These are phyloP conservation scores for Lavandula angustifolia DNA, from an alignment of 257 asterid genomes.

Conservation along the genomic window DNA sequence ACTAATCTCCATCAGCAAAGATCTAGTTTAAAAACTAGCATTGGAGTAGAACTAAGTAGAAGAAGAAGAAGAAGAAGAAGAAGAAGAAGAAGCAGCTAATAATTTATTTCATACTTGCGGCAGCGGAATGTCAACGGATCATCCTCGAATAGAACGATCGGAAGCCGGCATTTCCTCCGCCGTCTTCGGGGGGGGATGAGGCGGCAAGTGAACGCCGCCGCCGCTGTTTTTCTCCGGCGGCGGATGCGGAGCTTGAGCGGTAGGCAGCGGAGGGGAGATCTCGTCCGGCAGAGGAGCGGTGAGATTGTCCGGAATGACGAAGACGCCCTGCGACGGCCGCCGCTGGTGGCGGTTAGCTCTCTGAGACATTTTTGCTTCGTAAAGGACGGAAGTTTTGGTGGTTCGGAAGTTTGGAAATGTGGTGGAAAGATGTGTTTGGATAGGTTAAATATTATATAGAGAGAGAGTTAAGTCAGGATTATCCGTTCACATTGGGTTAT, in stretches of 20 bases:
- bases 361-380: slow-evolving; percentile 49
- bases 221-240: slow-evolving; percentile 29
- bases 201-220: slow-evolving; percentile 42
- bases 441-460: slow-evolving; percentile 39
- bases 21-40: slow-evolving; percentile 27
- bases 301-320: slow-evolving; percentile 61
- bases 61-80: background rate
- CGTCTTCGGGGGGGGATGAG: slow-evolving; percentile 38
- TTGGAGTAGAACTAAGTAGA: background rate
- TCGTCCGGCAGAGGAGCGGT: slow-evolving; percentile 48
- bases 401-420: slow-evolving; percentile 29
- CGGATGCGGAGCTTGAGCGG: slow-evolving; percentile 43
- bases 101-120: slow-evolving; percentile 36
- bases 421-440: slow-evolving; percentile 30
- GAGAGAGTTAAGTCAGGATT: slow-evolving; percentile 40
- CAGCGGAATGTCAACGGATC: slow-evolving; percentile 24
- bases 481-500: slow-evolving; percentile 49
- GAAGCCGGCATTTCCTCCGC: too few species aligned
- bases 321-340: slow-evolving; percentile 70
- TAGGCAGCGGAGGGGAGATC: slow-evolving; percentile 35
- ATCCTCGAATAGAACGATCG: background rate
- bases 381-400: slow-evolving; percentile 1
- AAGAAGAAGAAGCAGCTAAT: slow-evolving; percentile 19
- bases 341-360: slow-evolving; percentile 71
- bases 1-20: slow-evolving; percentile 26